Evolutionary conservation across 2,329 filamentous ascomycete genomes (phyloP), one percentile per base, ranked within the genome.

Genomic region (Fusarium sp.): DNA sequence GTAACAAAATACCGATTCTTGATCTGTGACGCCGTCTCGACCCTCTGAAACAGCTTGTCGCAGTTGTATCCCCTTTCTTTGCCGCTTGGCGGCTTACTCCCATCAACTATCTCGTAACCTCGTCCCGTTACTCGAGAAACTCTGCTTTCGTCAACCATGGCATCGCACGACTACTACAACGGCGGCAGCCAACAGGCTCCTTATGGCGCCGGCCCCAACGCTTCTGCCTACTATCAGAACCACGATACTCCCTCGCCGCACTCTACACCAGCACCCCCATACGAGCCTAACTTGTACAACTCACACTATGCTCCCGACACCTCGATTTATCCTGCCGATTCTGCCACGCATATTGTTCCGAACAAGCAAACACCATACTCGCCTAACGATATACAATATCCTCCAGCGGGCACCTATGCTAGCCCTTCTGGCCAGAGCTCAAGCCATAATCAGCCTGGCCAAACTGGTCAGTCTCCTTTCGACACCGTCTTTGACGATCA

Each of bases 401-500:
- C 67, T 27, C 71, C 68, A 45, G 67, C 60, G 46, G 68, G 72
- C 66, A 70, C 68, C 71, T 75, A 78, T 80, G 64, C 61, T 58
- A 64, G 55, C 74, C 66, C 62, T 49, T 54, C 66, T 36, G 60
- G 80, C 4, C 78, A 80, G 74, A 76, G 49, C 31, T 53, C 65
- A 46, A 64, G 45, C 39, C 71, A 70, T 44, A 49, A 77, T 50
- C 80, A 79, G 33, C 81, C 81, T 54, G 79, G 79, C 38, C 78
- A 80, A 63, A 80, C 80, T 31, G 80, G 78, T 50, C 82, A 75
- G 76, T 87, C 89, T 25, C 90, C 91, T 14, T 92, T 92, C 78
- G 88, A 90, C 60, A 88, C 87, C 52, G 88, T 90, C 62, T 92
- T 92, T 79, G 90, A 92, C 80, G 91, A 93, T 79, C 85, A 90